Evolutionary conservation across 208 protist species (phyloP), one percentile per base, ranked within the genome.

Genomic region (Crithidia sp.): DNA sequence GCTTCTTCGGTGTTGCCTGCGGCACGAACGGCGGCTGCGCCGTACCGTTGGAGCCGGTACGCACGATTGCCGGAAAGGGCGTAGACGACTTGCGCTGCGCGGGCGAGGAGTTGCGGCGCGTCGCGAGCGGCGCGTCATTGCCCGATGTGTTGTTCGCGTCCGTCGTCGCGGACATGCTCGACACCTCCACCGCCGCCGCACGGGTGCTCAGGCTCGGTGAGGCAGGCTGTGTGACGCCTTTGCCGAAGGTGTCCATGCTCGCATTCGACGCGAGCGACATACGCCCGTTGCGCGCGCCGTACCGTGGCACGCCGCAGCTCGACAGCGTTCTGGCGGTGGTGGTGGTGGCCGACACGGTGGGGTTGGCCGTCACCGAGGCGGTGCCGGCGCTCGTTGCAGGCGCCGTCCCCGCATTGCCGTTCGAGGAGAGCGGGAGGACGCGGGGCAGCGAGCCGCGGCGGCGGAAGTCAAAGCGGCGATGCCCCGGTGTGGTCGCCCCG

Each of bases 381-480:
- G n/a, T 41, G 40, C 13, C 16, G 45, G 40, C 49, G 12, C 10
- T 7, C 12, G 16, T 63, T n/a, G 52, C 28, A 2, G 28, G 28
- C 1, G 28, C 28, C 28, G 28, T 28, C 28, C 28, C 28, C 28
- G 28, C 28, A 28, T 28, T 28, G 28, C 28, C 28, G 28, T 28
- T 28, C 28, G 28, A 28, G 1, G 28, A 4, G 19, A 12, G 43
- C 0, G 59, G 67, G 17, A 69, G 54, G 52, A 70, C 61, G 10
- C 53, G 55, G 3, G 62, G 67, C 53, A 74, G 67, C 14, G 67
- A 65, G 58, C 19, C 13, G 57, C 50, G 67, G 39, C 41, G 50
- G 54, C n/a, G 59, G 36, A 37, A 28, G 40, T 74, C 62, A 14
- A 64, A 59, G 53, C 65, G 61, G 37, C 53, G 61, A 45, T 79